Evolutionary conservation across 768 basidiomycete genomes (phyloP), one percentile per base, ranked within the genome.

Genomic region (Lactarius quietus): DNA sequence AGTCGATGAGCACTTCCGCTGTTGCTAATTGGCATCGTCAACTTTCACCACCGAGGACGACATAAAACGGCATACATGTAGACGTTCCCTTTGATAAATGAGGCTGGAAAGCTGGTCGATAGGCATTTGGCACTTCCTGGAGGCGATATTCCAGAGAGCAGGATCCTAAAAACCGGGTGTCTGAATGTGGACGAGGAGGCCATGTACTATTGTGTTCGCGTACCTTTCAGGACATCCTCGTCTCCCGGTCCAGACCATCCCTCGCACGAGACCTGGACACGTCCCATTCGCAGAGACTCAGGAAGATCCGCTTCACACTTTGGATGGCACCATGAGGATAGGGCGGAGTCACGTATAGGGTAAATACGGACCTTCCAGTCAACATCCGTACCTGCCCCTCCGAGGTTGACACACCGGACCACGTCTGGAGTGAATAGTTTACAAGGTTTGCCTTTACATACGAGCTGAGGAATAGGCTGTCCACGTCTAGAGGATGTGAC

Each of bases 271-370:
- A 98, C 86, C 69, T 91, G 86, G 0, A 96, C 88, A 68, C 85
- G 83, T 18, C 95, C 95, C 62, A 98, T 89, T 20, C 94, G 83
- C 61, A 96, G 74, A 10, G 86, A 78, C 57, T 87, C 86, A 10
- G 95, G 95, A 7, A 98, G 79, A 73, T 98, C 95, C 39, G 93
- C 89, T 75, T 93, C 89, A 72, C 95, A 97, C 89, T 94, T 69
- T 28, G 12, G 10, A 57, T n/a, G n/a, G 17, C n/a, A 20, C 23
- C 58, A 28, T 57, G 31, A 61, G 48, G 54, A 31, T 17, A n/a
- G 18, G 7, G 14, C 28, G 3, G 33, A n/a, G 56, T n/a, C 23
- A 66, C 18, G 63, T 28, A 54, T 12, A 14, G 33, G 53, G 20
- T 1, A 17, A 33, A 18, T 6, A 77, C 82, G 70, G 71, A 88